These are phyloP conservation scores for Spathaspora gorwiae DNA, from an alignment of 805 yeast genomes.

Conservation along the genomic window DNA sequence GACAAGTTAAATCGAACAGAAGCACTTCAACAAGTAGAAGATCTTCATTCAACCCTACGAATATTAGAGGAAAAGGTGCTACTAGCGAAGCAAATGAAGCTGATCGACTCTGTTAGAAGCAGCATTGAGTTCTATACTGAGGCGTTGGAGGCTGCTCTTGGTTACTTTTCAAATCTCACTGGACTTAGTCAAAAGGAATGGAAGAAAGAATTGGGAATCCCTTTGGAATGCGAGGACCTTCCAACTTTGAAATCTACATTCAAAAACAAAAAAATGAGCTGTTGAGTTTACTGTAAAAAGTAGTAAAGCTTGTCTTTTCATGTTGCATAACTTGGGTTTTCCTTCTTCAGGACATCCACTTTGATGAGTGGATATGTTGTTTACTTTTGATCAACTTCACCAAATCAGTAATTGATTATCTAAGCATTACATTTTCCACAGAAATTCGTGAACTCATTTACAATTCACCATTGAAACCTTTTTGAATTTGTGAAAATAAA, in stretches of 20 bases:
- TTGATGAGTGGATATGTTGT: no score
- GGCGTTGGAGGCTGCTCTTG: neutral
- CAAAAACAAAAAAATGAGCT: no score
- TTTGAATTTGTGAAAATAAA: no score
- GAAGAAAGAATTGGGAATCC: constrained; percentile 2
- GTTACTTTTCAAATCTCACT: neutral
- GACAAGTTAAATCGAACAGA: neutral
- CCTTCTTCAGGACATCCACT: no score
- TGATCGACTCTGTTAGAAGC: neutral
- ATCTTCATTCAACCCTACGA: neutral
- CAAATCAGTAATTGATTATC: no score
- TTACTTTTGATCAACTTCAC: no score
- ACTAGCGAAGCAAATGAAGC: neutral
- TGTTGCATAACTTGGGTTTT: no score
- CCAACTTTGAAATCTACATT: neutral
- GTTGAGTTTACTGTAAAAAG: no score
- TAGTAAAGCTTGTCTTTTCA: no score
- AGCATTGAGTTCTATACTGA: constrained; percentile 6
- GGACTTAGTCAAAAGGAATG: neutral
- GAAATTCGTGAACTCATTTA: no score
- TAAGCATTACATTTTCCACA: no score
- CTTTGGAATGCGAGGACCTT: neutral
- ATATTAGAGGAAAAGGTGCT: neutral
- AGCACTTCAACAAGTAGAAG: neutral
- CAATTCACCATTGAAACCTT: no score